Conservation (phyloP, 129 eudicot species). For the Tagetes patula region DNA sequence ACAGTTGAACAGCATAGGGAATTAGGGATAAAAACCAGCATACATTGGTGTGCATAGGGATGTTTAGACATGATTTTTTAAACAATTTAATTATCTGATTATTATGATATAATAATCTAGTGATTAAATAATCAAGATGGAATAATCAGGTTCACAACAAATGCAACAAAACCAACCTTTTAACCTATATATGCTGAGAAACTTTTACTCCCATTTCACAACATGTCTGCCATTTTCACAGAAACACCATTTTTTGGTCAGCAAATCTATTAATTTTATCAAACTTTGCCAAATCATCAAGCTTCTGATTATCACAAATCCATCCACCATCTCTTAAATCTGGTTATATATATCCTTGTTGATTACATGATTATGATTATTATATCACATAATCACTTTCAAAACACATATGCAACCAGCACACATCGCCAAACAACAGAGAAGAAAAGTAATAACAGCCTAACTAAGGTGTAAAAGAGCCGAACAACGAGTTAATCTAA, state of each 20-base stretch:
- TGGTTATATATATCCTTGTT: not conserved
- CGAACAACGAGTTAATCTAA: not conserved
- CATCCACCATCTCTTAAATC: not conserved
- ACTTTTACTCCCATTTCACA: not conserved
- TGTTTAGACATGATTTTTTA: not conserved
- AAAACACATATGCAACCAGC: not conserved
- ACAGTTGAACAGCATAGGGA: constrained; percentile 20
- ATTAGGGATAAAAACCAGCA: not conserved
- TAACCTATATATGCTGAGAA: not conserved
- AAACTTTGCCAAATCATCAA: not conserved
- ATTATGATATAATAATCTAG: not conserved
- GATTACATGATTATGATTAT: not conserved
- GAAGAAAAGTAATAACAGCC: too few relatives aligned
- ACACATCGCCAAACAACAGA: not conserved
- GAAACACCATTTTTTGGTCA: not conserved
- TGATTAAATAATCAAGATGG: not conserved
- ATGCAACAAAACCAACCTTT: not conserved
- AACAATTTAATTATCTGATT: not conserved
- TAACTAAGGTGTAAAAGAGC: not conserved
- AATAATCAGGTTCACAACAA: not conserved
- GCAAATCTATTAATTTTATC: not conserved
- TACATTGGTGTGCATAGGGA: not conserved
- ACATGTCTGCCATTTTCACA: not conserved
- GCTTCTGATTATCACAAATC: not conserved
- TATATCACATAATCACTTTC: not conserved